A percentile compares a stretch with the other conserved stretches of the same genome.
Conservation (phyloP, 1,284 basidiomycete genomes). For the Cryptococcus wingfieldii region DNA sequence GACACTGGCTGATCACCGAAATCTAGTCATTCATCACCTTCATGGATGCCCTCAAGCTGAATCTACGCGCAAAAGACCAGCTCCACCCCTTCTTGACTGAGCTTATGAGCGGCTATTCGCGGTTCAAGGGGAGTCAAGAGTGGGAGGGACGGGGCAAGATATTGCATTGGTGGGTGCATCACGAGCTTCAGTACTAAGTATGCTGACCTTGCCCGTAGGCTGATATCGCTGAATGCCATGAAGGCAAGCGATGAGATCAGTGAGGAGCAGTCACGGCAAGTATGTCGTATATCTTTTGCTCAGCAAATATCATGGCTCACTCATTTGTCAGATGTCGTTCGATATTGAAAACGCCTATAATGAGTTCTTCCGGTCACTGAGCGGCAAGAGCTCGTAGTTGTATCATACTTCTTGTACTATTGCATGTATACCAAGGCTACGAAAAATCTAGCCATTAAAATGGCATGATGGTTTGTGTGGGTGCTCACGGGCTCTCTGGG, state of each 20-base stretch:
- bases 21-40: conserved; percentile 90
- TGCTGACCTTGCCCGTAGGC: conserved; percentile 54
- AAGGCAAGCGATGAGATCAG: conserved; percentile 94
- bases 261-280: conserved; percentile 92
- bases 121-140: conserved; percentile 86
- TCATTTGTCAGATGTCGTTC: conserved; percentile 69
- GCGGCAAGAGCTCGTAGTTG: conserved; percentile 14
- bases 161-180: conserved; percentile 71
- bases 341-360: conserved; percentile 96
- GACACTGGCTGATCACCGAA: too few relatives aligned
- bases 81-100: conserved; percentile 92
- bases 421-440: not conserved
- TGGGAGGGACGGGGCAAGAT: conserved; percentile 93
- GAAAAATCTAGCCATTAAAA: not conserved
- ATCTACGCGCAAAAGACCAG: conserved; percentile 91
- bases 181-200: not conserved
- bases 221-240: conserved; percentile 95
- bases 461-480: not conserved
- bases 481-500: conserved; percentile 9
- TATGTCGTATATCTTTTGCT: conserved; percentile 43
- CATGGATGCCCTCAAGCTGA: conserved; percentile 93
- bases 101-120: conserved; percentile 83
- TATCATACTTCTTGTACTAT: not conserved
- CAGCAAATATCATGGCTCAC: not conserved
- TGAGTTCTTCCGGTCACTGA: conserved; percentile 85